phyloP scores from a whole-genome alignment of 2,329 filamentous ascomycete genomes.

The Diaporthe amygdali region DNA sequence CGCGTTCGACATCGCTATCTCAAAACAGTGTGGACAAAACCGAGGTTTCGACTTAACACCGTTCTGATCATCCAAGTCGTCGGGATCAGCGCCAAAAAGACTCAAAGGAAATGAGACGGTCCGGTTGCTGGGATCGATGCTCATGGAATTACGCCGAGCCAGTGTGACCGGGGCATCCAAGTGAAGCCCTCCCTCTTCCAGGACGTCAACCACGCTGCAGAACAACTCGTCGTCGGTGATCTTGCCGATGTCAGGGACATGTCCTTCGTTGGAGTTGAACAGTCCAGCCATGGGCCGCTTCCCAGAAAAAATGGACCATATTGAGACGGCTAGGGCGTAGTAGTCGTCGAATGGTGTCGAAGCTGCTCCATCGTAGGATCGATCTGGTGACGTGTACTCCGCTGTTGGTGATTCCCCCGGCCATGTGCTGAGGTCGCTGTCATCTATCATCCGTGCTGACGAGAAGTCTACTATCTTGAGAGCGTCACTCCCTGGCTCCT shows the following conservation, averaged over 20 bases:
- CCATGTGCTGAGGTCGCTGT: slow-evolving; percentile 17
- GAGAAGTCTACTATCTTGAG: slow-evolving; percentile 9
- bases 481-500: background rate
- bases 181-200: slow-evolving; percentile 4
- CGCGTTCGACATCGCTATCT: slow-evolving; percentile 14
- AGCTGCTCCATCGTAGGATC: background rate
- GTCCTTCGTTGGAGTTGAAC: slow-evolving; percentile 16
- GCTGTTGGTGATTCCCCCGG: background rate
- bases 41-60: slow-evolving; percentile 4
- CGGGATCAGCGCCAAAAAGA: background rate
- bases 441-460: slow-evolving; percentile 4
- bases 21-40: slow-evolving; percentile 16
- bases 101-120: slow-evolving; percentile 6
- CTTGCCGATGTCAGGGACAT: slow-evolving; percentile 1
- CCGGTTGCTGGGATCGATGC: slow-evolving; percentile 1
- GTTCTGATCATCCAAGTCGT: background rate
- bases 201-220: slow-evolving; percentile 10
- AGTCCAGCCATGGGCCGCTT: background rate
- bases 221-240: slow-evolving; percentile 19
- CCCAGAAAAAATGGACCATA: slow-evolving; percentile 17
- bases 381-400: slow-evolving; percentile 3
- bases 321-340: slow-evolving; percentile 8
- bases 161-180: background rate
- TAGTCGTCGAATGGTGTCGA: slow-evolving; percentile 12
- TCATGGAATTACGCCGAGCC: slow-evolving; percentile 6